Percentiles rank a stretch among this genome's conserved stretches.
phyloP scores from a whole-genome alignment of 495 filamentous ascomycete species.

The Penicillium simplicissimum region DNA sequence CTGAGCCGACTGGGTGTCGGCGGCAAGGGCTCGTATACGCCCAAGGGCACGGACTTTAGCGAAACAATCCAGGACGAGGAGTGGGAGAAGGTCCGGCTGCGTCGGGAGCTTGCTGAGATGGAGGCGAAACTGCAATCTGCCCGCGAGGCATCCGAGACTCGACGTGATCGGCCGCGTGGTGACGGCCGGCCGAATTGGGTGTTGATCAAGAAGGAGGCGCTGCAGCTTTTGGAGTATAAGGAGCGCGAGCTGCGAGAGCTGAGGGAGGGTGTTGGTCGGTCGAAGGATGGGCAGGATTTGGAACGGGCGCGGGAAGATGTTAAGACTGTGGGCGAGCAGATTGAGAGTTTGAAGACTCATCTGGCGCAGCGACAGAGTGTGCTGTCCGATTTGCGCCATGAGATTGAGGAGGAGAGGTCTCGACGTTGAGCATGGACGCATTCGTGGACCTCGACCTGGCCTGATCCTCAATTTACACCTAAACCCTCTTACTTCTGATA shows the following conservation, averaged over 20 bases:
- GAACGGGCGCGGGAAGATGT: slow-evolving; percentile 47
- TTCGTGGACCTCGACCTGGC: neutral
- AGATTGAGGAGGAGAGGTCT: slow-evolving; percentile 50
- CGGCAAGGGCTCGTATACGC: slow-evolving; percentile 67
- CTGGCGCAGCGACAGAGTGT: slow-evolving; percentile 43
- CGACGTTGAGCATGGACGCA: slow-evolving; percentile 30
- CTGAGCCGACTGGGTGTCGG: slow-evolving; percentile 84
- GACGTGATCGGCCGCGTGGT: slow-evolving; percentile 58
- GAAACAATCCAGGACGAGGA: slow-evolving; percentile 75
- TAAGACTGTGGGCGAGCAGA: slow-evolving; percentile 52
- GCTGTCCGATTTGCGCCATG: slow-evolving; percentile 44
- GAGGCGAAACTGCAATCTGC: slow-evolving; percentile 80
- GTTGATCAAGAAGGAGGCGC: slow-evolving; percentile 88
- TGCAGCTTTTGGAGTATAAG: slow-evolving; percentile 72
- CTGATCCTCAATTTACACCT: slow-evolving; percentile 10
- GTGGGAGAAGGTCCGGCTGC: slow-evolving; percentile 95
- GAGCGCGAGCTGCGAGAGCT: slow-evolving; percentile 51
- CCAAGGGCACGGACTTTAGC: slow-evolving; percentile 83
- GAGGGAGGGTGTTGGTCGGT: slow-evolving; percentile 45
- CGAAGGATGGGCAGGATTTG: slow-evolving; percentile 45
- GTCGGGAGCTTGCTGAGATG: slow-evolving; percentile 85
- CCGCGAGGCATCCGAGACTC: slow-evolving; percentile 62
- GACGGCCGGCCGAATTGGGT: slow-evolving; percentile 57
- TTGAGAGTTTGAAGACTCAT: slow-evolving; percentile 55
- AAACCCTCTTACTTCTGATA: slow-evolving; percentile 7